Base-by-base conservation (phyloP, 1,284 basidiomycete genomes). In the Fistulina hepatica region DNA sequence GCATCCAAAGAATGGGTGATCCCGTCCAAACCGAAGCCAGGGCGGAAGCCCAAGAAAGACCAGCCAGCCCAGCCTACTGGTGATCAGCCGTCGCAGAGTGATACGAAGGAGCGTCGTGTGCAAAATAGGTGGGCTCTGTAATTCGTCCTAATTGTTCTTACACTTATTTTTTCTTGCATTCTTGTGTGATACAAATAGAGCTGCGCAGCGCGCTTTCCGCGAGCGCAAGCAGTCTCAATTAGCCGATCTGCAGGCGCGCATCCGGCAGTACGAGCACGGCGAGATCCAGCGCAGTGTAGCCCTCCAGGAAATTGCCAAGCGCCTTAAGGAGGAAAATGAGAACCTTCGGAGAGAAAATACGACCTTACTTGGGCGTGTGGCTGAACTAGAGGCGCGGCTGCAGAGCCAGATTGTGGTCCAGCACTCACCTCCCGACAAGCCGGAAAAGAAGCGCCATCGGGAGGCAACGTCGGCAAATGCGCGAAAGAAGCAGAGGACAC, bases 1-100 rank as follows among this genome's bases (percentile, higher is more conserved):
- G 83, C 89, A 17, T 86, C 83, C 27, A 90, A 84, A 57, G 85
- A 92, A 58, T 93, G 89, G 89, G 76, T 90, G 36, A 81, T 92
- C 46, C 83, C 83, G 32, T 80, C 90, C 21, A 84, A 86, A 49
- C 84, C 86, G 13, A 92, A 90, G 57, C 89, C 89, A 21, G 89
- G 89, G 21, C 67, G 89, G 37, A 91, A 92, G 63, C 86, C 85
- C 27, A 88, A 85, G 67, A 82, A 76, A 47, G 28, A 31, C 28
- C 13, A 4, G 15, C 3, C 28, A 31, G 13, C 15, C 28, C 9
- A 31, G 61, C 24, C 10, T 9, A n/a, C 24, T 32, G 32, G 30
- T 33, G n/a, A n/a, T n/a, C n/a, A n/a, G n/a, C n/a, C 27, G 16
- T n/a, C 34, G 40, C 45, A 73, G 59, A 52, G 60, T 30, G 76